Percentiles rank a stretch among this genome's conserved stretches.
Evolutionary conservation across 2,329 filamentous ascomycete genomes (phyloP).

Genomic region (Cladophialophora exuberans): DNA sequence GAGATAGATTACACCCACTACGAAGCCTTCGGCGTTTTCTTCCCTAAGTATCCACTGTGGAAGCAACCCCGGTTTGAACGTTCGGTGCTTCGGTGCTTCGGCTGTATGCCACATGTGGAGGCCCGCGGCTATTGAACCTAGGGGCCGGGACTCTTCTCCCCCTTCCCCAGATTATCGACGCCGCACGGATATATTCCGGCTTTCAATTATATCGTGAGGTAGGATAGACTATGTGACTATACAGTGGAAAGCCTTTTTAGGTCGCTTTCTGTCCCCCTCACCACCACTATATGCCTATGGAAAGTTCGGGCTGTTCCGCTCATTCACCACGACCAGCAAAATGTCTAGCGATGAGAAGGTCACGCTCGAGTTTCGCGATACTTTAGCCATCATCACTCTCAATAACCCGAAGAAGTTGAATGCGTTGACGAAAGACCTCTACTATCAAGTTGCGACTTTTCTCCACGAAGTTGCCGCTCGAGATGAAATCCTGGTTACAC

Average conservation of each 20-base stretch:
- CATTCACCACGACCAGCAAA: slow-evolving; percentile 2
- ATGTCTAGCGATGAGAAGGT: not conserved
- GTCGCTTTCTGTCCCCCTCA: not conserved
- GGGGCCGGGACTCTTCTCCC: not conserved
- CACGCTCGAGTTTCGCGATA: slow-evolving; percentile 50
- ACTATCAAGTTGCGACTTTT: slow-evolving; percentile 72
- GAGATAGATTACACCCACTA: not conserved
- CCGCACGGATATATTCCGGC: slow-evolving; percentile 1
- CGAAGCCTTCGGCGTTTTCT: slow-evolving; percentile 3
- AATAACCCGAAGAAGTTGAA: slow-evolving; percentile 85
- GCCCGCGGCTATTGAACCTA: not conserved
- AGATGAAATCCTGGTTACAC: slow-evolving; percentile 80
- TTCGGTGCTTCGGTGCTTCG: not conserved
- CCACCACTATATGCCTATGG: not conserved
- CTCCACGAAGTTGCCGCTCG: slow-evolving; percentile 75
- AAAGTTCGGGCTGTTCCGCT: not conserved
- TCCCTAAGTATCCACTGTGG: not conserved
- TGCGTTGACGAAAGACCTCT: slow-evolving; percentile 70
- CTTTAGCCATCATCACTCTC: slow-evolving; percentile 80
- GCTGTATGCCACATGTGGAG: not conserved
- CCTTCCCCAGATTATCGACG: not conserved
- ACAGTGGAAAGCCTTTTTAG: not conserved
- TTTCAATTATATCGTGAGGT: slow-evolving; percentile 1
- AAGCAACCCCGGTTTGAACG: not conserved
- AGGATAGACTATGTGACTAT: too few relatives aligned